Conservation (phyloP, 805 yeast species). For the Starmerella kuoi region DNA sequence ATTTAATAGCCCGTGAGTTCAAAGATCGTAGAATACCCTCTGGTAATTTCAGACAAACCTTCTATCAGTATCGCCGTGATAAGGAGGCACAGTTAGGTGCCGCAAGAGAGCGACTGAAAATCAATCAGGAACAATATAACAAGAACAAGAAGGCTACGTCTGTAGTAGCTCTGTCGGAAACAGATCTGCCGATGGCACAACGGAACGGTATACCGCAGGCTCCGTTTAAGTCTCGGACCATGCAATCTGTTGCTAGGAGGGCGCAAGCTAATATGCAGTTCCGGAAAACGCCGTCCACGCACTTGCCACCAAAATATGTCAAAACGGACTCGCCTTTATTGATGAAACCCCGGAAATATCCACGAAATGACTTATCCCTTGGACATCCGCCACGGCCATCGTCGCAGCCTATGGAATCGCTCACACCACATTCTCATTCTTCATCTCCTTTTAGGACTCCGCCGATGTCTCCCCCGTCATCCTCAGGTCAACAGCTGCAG, state of each 20-base stretch:
- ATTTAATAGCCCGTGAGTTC: constrained; percentile 26
- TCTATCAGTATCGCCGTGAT: constrained; percentile 24
- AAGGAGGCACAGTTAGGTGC: constrained; percentile 37
- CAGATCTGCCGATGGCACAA: constrained; percentile 6
- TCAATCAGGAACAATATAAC: constrained; percentile 24
- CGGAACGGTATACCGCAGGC: constrained; percentile 2
- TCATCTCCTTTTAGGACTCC: constrained; percentile 1
- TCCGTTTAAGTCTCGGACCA: constrained; percentile 16
- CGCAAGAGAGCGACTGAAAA: constrained; percentile 31
- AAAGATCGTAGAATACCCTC: constrained; percentile 27
- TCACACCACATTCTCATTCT: too few relatives aligned
- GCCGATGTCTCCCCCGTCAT: constrained; percentile 4
- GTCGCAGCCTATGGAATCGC: too few relatives aligned
- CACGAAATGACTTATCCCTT: too few relatives aligned
- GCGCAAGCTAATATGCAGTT: constrained; percentile 8
- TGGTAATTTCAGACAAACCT: constrained; percentile 23
- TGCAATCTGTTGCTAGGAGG: constrained; percentile 22
- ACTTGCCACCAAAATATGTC: background rate
- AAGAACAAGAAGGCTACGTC: constrained; percentile 23
- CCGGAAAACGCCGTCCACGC: constrained; percentile 6
- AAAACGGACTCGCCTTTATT: too few relatives aligned
- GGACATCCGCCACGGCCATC: too few relatives aligned
- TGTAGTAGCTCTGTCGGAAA: constrained; percentile 19
- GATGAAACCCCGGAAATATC: too few relatives aligned
- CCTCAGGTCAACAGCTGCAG: background rate